Percentiles rank a stretch among this genome's conserved stretches.
Conservation (phyloP, 345 rosid species). For the Dipteronia dyeriana region DNA sequence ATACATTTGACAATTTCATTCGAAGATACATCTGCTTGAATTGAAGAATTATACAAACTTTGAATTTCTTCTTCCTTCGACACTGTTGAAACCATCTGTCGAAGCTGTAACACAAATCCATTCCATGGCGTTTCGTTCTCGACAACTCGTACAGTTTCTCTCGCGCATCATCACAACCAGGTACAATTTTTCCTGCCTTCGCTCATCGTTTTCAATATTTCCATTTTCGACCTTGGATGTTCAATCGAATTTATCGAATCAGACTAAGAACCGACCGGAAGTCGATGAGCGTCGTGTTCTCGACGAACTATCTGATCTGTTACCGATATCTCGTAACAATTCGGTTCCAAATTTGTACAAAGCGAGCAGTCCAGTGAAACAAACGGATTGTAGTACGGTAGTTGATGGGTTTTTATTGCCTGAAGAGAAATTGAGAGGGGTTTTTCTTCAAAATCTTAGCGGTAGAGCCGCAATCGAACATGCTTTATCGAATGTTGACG, state of each 20-base stretch:
- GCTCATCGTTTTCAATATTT: constrained; percentile 16
- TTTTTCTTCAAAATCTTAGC: constrained; percentile 70
- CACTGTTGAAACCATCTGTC: too few species aligned
- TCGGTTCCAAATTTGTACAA: constrained; percentile 16
- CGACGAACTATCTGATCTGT: constrained; percentile 56
- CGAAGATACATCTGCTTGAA: too few species aligned
- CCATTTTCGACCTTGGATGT: constrained; percentile 22
- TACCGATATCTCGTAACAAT: constrained; percentile 38
- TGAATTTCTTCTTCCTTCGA: too few species aligned
- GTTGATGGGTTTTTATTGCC: constrained; percentile 59
- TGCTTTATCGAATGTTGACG: constrained; percentile 48
- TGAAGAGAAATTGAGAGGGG: constrained; percentile 80
- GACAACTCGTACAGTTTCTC: constrained; percentile 11
- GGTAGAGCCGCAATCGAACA: constrained; percentile 53
- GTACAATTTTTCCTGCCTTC: constrained; percentile 18
- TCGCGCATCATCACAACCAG: constrained; percentile 19
- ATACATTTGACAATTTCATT: too few species aligned
- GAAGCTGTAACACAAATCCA: not conserved
- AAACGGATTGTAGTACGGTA: constrained; percentile 19
- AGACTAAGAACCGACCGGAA: constrained; percentile 16
- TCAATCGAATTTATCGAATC: constrained; percentile 9
- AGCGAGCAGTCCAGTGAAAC: constrained; percentile 18
- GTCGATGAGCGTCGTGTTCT: constrained; percentile 57
- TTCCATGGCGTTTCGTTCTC: constrained; percentile 33
- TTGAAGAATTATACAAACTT: too few species aligned